phyloP scores from a whole-genome alignment of 805 yeast genomes.

The Kockiozyma suomiensis region DNA sequence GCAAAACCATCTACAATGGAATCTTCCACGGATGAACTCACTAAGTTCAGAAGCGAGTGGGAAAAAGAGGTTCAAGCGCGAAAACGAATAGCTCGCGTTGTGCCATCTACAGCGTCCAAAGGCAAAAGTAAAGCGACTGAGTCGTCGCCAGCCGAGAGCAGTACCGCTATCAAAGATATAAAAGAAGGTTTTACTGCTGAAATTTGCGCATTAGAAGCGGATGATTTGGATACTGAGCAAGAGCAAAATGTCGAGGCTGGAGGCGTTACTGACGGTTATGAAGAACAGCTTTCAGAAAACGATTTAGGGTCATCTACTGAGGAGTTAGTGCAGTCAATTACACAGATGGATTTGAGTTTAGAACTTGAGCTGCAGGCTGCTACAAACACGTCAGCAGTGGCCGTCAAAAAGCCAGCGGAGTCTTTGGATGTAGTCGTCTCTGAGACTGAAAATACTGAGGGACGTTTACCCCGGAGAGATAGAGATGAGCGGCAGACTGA shows the following conservation, averaged over 20 bases:
- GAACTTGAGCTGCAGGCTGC: constrained; percentile 29
- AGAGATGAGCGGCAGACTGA: neutral
- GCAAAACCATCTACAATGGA: neutral
- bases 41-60: constrained; percentile 32
- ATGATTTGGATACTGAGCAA: neutral
- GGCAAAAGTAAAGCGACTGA: constrained; percentile 3
- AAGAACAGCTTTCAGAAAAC: neutral
- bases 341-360: constrained; percentile 17
- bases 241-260: neutral
- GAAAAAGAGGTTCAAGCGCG: constrained; percentile 29
- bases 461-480: neutral
- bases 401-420: neutral
- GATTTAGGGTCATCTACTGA: constrained; percentile 20
- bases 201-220: neutral
- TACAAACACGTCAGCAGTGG: constrained; percentile 15
- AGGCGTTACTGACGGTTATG: neutral
- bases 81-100: constrained; percentile 5
- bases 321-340: constrained; percentile 20
- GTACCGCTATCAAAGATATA: neutral
- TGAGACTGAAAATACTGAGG: neutral
- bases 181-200: neutral
- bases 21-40: constrained; percentile 21
- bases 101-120: neutral
- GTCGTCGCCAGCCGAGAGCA: neutral
- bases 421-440: neutral